phyloP scores from a whole-genome alignment of 176 grass and related monocot species.

The Phyllostachys edulis region DNA sequence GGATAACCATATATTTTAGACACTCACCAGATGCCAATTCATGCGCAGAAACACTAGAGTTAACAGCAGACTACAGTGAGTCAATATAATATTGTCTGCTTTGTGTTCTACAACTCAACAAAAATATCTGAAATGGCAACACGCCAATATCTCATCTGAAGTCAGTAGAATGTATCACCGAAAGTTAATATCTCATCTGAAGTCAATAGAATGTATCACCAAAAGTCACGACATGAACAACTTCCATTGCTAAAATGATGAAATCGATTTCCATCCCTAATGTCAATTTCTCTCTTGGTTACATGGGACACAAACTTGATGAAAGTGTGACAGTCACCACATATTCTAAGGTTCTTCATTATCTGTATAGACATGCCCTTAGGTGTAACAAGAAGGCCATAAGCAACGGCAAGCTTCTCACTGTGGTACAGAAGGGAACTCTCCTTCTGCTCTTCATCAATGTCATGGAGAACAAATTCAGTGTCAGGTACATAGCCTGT shows the following conservation, averaged over 20 bases:
- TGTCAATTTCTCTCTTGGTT: conserved; percentile 67
- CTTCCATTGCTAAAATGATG: conserved; percentile 78
- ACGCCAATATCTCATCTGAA: background rate
- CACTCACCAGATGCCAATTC: background rate
- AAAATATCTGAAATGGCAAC: conserved; percentile 14
- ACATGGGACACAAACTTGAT: conserved; percentile 71
- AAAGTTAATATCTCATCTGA: background rate
- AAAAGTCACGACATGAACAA: conserved; percentile 86
- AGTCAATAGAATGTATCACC: conserved; percentile 43
- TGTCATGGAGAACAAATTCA: conserved; percentile 61
- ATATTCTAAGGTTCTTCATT: conserved; percentile 90
- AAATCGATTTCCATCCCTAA: conserved; percentile 82
- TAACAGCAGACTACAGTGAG: background rate
- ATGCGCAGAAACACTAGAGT: background rate
- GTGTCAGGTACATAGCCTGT: conserved; percentile 70
- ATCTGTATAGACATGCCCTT: conserved; percentile 70
- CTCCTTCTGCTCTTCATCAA: conserved; percentile 65
- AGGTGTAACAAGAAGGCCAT: conserved; percentile 58
- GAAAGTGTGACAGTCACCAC: conserved; percentile 81
- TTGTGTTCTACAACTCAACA: conserved; percentile 1
- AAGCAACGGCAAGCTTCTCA: conserved; percentile 69
- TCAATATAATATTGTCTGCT: background rate
- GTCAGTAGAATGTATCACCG: conserved; percentile 33
- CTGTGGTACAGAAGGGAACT: conserved; percentile 53
- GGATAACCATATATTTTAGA: conserved; percentile 5